Evolutionary conservation across 768 basidiomycete genomes (phyloP), one percentile per base, ranked within the genome.

Genomic region (Lanmaoa pseudosensibilis): DNA sequence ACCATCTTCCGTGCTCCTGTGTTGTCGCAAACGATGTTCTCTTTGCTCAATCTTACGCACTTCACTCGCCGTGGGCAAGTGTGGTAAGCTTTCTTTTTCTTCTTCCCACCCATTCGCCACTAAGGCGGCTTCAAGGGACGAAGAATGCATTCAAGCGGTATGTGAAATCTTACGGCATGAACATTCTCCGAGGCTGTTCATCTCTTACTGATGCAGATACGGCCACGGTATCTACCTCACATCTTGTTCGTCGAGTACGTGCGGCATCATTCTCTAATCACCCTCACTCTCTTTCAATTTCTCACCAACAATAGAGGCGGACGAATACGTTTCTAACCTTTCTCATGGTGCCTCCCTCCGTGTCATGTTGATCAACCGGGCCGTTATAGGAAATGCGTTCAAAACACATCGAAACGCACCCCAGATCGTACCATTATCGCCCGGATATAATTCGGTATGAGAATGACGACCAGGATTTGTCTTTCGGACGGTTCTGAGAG

Each of bases 101-200:
- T 25, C 15, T 39, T 34, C 30, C 15, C 34, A 4, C 11, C 27
- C 6, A n/a, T 46, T 43, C 15, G 11, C 25, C 25, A 34, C 59
- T 60, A 34, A 59, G 19, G 4, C 19, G 25, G 10, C 37, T 40
- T 23, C 32, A 46, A 52, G 59, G 60, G 27, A 61, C 52, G 30
- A 60, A 60, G 40, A 60, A 60, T 5, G 52, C 59, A 15, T 61
- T 61, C 27, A 61, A 61, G 46, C 59, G 59, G 60, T 61, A 48
- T 12, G 60, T 36, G n/a, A 34, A 2, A 36, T 34, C 30, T 21
- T 43, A 18, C 25, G 30, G 15, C 32, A 23, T 25, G 7, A 16
- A 13, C 4, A 16, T 47, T n/a, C 10, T 37, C 27, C 46, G 15
- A 45, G 12, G 43, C 30, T 7, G 18, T 38, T 60, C 19, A 46